A percentile compares a stretch with the other conserved stretches of the same genome.
phyloP scores from a whole-genome alignment of 2,329 filamentous ascomycete genomes.

The Colletotrichum aenigma region DNA sequence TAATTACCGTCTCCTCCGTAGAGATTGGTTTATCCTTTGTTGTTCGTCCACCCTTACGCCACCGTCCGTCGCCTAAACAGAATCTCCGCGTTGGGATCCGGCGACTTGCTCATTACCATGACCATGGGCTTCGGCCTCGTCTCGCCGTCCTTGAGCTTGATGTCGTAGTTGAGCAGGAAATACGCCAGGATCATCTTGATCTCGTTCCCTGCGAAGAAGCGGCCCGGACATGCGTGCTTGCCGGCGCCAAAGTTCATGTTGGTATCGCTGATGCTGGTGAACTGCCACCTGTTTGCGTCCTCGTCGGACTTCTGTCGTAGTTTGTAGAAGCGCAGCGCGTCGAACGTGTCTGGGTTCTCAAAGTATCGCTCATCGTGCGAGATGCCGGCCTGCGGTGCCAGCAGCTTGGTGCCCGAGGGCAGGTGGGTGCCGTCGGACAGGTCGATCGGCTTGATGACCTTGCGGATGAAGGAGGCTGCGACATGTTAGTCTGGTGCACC shows the following conservation, averaged over 20 bases:
- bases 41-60: neutral
- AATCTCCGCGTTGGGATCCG: conserved; percentile 42
- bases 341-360: conserved; percentile 46
- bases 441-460: conserved; percentile 47
- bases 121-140: conserved; percentile 41
- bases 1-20: neutral
- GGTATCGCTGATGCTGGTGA: conserved; percentile 44
- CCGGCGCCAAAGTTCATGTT: conserved; percentile 53
- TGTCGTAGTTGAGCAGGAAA: conserved; percentile 47
- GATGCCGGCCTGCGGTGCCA: conserved; percentile 45
- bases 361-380: conserved; percentile 45
- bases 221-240: conserved; percentile 51
- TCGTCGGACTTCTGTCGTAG: conserved; percentile 41
- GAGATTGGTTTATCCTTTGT: neutral
- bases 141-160: conserved; percentile 41
- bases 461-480: conserved; percentile 49
- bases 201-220: conserved; percentile 51
- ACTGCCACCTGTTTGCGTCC: conserved; percentile 45
- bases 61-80: conserved; percentile 40
- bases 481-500: conserved; percentile 20
- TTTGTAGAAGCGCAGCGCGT: conserved; percentile 54
- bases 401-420: conserved; percentile 45
- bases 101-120: conserved; percentile 44
- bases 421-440: conserved; percentile 49
- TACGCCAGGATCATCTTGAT: conserved; percentile 49